Evolutionary conservation across 2,329 filamentous ascomycete genomes (phyloP).

Genomic region (Metarhizium guizhouense): DNA sequence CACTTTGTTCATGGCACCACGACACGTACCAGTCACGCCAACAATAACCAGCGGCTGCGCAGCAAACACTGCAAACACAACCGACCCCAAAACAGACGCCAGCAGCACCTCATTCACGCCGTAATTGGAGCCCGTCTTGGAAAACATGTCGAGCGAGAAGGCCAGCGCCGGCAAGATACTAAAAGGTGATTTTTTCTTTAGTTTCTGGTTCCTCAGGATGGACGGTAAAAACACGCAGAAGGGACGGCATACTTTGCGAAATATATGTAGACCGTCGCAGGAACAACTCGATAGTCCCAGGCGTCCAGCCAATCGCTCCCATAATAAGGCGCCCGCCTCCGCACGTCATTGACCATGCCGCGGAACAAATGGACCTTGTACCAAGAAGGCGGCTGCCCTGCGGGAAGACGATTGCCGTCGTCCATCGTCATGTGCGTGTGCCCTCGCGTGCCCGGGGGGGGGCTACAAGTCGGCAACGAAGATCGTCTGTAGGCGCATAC

Average conservation of each 20-base stretch:
- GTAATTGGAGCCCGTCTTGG: conserved; percentile 74
- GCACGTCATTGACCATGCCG: conserved; percentile 73
- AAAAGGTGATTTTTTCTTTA: conserved; percentile 1
- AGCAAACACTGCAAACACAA: conserved; percentile 72
- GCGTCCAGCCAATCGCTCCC: conserved; percentile 77
- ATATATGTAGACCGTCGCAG: conserved; percentile 87
- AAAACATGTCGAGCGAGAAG: conserved; percentile 90
- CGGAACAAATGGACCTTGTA: conserved; percentile 68
- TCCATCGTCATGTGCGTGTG: neutral
- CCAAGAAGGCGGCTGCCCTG: conserved; percentile 35
- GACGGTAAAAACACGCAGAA: neutral
- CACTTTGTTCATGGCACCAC: no score
- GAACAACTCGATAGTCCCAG: conserved; percentile 83
- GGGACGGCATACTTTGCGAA: conserved; percentile 66
- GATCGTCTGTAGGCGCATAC: no score
- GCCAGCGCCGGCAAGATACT: conserved; percentile 82
- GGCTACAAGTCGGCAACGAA: no score
- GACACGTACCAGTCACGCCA: conserved; percentile 60
- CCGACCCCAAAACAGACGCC: conserved; percentile 70
- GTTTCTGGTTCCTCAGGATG: neutral
- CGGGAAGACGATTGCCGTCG: neutral
- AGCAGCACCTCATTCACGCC: conserved; percentile 90
- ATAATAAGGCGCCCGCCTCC: conserved; percentile 67
- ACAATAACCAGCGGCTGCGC: conserved; percentile 86
- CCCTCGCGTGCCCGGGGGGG: no score